Percentiles rank a stretch among this genome's conserved stretches.
phyloP scores from a whole-genome alignment of 2,329 filamentous ascomycete genomes.

The Xylariaceae sp. region DNA sequence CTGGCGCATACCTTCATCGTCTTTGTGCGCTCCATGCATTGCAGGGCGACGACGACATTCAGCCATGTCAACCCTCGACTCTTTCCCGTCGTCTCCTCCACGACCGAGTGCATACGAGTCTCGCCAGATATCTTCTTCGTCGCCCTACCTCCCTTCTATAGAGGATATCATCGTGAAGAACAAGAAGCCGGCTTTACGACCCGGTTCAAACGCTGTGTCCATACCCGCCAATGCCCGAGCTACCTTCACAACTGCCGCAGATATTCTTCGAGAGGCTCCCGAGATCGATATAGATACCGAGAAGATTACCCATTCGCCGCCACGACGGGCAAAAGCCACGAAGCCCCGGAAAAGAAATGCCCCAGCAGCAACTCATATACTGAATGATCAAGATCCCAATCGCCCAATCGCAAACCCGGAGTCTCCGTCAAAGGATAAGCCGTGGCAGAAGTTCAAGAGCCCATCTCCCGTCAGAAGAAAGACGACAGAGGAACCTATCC shows the following conservation, averaged over 20 bases:
- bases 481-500: background rate
- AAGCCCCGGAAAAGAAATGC: constrained; percentile 12
- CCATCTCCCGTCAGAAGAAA: constrained; percentile 6
- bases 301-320: constrained; percentile 22
- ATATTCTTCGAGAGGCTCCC: constrained; percentile 32
- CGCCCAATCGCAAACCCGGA: constrained; percentile 14
- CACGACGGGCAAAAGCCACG: constrained; percentile 17
- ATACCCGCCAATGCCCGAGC: constrained; percentile 34
- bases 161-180: constrained; percentile 42
- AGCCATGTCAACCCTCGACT: constrained; percentile 32
- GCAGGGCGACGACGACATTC: too few species aligned
- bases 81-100: constrained; percentile 29
- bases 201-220: constrained; percentile 34
- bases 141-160: constrained; percentile 53
- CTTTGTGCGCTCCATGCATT: constrained; percentile 6
- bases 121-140: constrained; percentile 42
- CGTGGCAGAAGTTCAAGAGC: constrained; percentile 35
- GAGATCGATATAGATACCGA: constrained; percentile 30
- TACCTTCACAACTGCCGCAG: constrained; percentile 41
- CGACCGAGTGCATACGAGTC: constrained; percentile 21
- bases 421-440: constrained; percentile 30
- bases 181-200: constrained; percentile 31
- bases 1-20: constrained; percentile 38
- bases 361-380: constrained; percentile 1
- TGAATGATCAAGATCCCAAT: constrained; percentile 10